phyloP scores from a whole-genome alignment of 305 asterid species.

The Fraxinus xanthoxyloides region DNA sequence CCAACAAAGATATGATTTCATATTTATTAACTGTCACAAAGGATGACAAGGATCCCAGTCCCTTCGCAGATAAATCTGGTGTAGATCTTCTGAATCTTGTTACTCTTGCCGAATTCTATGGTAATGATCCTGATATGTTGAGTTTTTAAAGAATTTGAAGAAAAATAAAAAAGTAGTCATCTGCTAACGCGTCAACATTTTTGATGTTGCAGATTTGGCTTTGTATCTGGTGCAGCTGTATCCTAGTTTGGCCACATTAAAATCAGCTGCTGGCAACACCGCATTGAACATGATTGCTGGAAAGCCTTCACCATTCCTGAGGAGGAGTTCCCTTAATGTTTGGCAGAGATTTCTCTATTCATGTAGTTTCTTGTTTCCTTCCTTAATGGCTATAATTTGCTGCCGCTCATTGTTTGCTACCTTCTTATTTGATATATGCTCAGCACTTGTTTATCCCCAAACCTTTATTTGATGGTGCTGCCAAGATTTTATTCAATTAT shows the following conservation, averaged over 20 bases:
- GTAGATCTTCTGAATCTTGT: constrained; percentile 35
- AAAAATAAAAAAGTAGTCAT: neutral
- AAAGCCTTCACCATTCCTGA: constrained; percentile 26
- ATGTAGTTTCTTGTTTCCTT: constrained; percentile 25
- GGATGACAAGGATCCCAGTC: constrained; percentile 27
- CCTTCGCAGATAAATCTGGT: constrained; percentile 34
- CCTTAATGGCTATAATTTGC: neutral
- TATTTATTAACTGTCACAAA: constrained; percentile 35
- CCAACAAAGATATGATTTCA: constrained; percentile 35
- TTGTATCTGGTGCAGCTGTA: constrained; percentile 36
- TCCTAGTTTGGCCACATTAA: constrained; percentile 29
- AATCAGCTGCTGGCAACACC: constrained; percentile 30
- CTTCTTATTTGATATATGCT: neutral
- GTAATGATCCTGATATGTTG: constrained; percentile 13
- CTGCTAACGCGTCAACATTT: neutral
- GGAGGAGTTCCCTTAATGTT: constrained; percentile 21
- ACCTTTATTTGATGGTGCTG: neutral
- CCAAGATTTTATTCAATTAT: neutral
- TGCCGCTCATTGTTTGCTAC: neutral
- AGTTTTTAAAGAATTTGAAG: neutral
- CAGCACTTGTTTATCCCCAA: neutral
- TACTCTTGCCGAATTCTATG: constrained; percentile 34
- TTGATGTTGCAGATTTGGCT: constrained; percentile 28
- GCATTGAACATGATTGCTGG: constrained; percentile 36
- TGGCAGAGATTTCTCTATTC: constrained; percentile 30